Conservation (phyloP, 495 filamentous ascomycete species). For the Penicillium atrosanguineum region DNA sequence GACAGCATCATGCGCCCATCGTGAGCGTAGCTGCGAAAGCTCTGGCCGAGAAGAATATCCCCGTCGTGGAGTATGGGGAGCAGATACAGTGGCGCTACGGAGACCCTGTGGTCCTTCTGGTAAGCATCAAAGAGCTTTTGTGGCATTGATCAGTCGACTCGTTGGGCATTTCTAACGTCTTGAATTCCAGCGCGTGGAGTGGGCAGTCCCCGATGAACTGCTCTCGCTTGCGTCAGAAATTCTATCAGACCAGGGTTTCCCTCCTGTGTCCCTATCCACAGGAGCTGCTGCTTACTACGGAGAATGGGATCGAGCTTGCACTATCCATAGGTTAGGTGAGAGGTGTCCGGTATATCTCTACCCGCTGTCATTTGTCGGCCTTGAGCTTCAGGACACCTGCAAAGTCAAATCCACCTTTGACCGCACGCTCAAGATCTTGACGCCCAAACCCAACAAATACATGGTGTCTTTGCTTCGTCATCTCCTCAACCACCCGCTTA, state of each 20-base stretch:
- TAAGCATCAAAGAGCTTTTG: constrained; percentile 6
- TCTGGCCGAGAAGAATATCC: constrained; percentile 14
- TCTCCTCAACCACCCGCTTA: constrained; percentile 5
- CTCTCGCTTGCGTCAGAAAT: constrained; percentile 10
- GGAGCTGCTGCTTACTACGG: too few relatives aligned
- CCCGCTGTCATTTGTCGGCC: constrained; percentile 16
- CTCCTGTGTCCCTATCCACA: too few relatives aligned
- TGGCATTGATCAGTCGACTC: not conserved
- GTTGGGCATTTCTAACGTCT: not conserved
- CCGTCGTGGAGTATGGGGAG: constrained; percentile 18
- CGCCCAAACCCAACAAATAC: constrained; percentile 16
- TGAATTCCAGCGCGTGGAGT: constrained; percentile 11
- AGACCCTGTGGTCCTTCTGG: constrained; percentile 14
- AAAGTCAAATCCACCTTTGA: constrained; percentile 17
- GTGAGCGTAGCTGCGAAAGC: constrained; percentile 8
- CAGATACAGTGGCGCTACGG: constrained; percentile 14
- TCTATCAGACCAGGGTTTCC: constrained; percentile 1
- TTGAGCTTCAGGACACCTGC: constrained; percentile 15
- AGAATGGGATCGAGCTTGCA: too few relatives aligned
- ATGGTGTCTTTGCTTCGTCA: constrained; percentile 11
- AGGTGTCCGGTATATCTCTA: constrained; percentile 9
- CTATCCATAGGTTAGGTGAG: too few relatives aligned
- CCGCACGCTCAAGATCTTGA: constrained; percentile 5
- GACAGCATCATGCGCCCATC: not conserved
- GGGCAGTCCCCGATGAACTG: constrained; percentile 14